Base-by-base conservation (phyloP, 169 alveolate genomes). In the Plasmodium billcollinsi region DNA sequence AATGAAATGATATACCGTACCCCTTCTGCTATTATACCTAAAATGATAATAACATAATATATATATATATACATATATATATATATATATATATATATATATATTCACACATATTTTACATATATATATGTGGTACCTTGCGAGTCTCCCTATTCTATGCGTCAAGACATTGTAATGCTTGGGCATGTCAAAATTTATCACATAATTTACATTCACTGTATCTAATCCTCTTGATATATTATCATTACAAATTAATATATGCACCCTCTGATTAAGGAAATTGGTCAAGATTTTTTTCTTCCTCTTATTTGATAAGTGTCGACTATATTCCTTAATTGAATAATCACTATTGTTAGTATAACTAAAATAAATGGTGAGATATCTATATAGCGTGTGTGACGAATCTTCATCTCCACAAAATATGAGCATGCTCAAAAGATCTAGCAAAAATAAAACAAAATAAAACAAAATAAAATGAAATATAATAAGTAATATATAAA, bases 191-290 rank as follows among this genome's bases (percentile, higher is more conserved):
- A 94, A 97, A 92, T 97, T 97, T 24, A 97, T 93, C 3, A 97
- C 98, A 83, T 74, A 94, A 61, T 90, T 93, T 54, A 97, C 94
- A 47, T 96, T 97, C 26, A 96, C 96, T 15, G 97, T 95, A 90
- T 97, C 99, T 58, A 97, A 80, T 29, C 99, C 99, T 93, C 99
- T 92, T 39, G 98, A 94, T 21, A 98, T 98, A 7, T 96, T 97
- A 86, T 97, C 98, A 1, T 98, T 97, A 39, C 99, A 98, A 43
- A 97, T 95, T 83, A 97, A 80, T 24, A 97, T 96, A 70, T 83
- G 47, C 52, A 69, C 21, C n/a, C 67, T 54, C 29, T 69, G 58
- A 20, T n/a, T 43, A 18, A 83, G 50, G 70, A 83, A 83, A 9
- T 69, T 24, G 7, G 56, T 83, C 45, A 83, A 24, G 11, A 69